Evolutionary conservation across 2,329 filamentous ascomycete species (phyloP).

Genomic region (Lachnum nothofagi): DNA sequence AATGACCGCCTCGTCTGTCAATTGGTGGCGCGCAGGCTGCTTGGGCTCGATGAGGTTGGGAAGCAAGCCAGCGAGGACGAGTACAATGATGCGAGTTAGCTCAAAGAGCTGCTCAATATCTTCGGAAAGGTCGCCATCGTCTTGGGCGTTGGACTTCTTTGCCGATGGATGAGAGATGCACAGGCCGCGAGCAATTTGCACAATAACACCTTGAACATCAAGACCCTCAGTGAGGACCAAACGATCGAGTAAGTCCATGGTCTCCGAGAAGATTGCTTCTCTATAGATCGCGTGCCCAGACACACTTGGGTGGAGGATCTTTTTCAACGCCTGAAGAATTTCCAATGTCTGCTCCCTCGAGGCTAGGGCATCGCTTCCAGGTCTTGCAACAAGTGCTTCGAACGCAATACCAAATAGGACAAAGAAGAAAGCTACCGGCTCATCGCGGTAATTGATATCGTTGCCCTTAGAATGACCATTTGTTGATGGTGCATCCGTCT

Average conservation of each 20-base stretch:
- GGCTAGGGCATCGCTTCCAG: slow-evolving; percentile 60
- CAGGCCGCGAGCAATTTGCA: slow-evolving; percentile 85
- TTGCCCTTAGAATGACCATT: slow-evolving; percentile 54
- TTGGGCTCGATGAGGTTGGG: slow-evolving; percentile 69
- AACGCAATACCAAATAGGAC: slow-evolving; percentile 95
- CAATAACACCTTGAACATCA: slow-evolving; percentile 84
- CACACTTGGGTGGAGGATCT: slow-evolving; percentile 89
- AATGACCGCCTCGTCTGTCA: slow-evolving; percentile 80
- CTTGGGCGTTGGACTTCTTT: slow-evolving; percentile 57
- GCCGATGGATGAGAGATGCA: slow-evolving; percentile 90
- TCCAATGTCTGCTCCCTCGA: slow-evolving; percentile 76
- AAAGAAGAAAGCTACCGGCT: slow-evolving; percentile 98
- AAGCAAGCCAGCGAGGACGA: slow-evolving; percentile 81
- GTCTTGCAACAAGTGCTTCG: slow-evolving; percentile 83
- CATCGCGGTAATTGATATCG: slow-evolving; percentile 95
- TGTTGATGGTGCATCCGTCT: slow-evolving; percentile 38
- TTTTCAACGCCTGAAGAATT: slow-evolving; percentile 86
- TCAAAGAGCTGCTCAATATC: slow-evolving; percentile 98
- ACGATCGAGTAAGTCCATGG: slow-evolving; percentile 90
- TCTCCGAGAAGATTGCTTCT: slow-evolving; percentile 92
- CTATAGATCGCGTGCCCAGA: slow-evolving; percentile 96
- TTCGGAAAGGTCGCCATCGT: slow-evolving; percentile 79
- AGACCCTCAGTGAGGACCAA: slow-evolving; percentile 86
- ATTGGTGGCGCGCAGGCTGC: slow-evolving; percentile 62
- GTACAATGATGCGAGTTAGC: slow-evolving; percentile 88